Percentiles rank a stretch among this genome's conserved stretches.
phyloP scores from a whole-genome alignment of 2,329 filamentous ascomycete genomes.

The Microsporum ferrugineum region DNA sequence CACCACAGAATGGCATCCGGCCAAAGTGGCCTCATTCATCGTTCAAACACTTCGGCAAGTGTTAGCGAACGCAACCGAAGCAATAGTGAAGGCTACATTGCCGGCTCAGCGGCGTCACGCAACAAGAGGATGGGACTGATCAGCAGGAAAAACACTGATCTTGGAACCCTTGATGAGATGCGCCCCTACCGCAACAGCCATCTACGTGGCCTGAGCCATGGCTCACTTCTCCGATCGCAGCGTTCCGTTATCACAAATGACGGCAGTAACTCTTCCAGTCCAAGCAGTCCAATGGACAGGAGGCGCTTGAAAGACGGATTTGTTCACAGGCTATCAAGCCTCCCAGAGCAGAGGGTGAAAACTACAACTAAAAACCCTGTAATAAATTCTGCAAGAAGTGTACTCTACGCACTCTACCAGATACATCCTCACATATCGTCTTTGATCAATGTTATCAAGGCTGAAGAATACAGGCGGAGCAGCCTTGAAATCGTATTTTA shows the following conservation, averaged over 20 bases:
- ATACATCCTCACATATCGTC: conserved; percentile 38
- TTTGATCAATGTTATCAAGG: conserved; percentile 38
- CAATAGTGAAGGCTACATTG: conserved; percentile 50
- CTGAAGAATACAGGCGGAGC: conserved; percentile 37
- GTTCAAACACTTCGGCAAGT: conserved; percentile 54
- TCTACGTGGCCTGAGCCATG: conserved; percentile 47
- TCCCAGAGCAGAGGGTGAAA: conserved; percentile 45
- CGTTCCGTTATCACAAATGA: conserved; percentile 23
- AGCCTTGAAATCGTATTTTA: conserved; percentile 46
- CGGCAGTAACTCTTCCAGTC: conserved; percentile 33
- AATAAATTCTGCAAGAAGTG: conserved; percentile 45
- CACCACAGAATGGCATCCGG: conserved; percentile 55
- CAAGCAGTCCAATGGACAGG: conserved; percentile 34
- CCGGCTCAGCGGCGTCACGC: conserved; percentile 35
- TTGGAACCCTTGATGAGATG: conserved; percentile 43
- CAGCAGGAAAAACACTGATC: conserved; percentile 44
- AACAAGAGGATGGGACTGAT: conserved; percentile 52
- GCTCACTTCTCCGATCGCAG: conserved; percentile 38
- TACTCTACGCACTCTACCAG: conserved; percentile 45
- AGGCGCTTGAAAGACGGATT: conserved; percentile 33
- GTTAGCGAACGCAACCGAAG: conserved; percentile 51
- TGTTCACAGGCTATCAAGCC: conserved; percentile 44
- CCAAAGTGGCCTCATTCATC: conserved; percentile 23
- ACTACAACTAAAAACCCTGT: conserved; percentile 38
- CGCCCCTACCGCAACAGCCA: conserved; percentile 43